These are phyloP conservation scores for Pochonia chlamydosporia DNA, from an alignment of 2,329 filamentous ascomycete species.

Conservation along the genomic window DNA sequence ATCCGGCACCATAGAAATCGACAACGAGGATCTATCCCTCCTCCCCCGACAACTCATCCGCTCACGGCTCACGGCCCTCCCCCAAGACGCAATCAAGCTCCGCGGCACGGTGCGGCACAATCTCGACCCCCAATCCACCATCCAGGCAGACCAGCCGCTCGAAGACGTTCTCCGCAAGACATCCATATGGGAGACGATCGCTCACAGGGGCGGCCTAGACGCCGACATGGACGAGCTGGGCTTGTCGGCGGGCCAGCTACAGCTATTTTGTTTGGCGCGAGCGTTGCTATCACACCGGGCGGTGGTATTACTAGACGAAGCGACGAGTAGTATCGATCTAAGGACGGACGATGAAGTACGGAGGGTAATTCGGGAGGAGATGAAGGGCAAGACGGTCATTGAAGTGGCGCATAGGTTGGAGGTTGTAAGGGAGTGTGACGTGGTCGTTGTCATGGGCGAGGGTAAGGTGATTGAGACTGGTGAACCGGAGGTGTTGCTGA, in stretches of 20 bases:
- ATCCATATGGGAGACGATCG: conserved; percentile 33
- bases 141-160: conserved; percentile 31
- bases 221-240: conserved; percentile 23
- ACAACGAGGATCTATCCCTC: conserved; percentile 33
- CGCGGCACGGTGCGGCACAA: conserved; percentile 41
- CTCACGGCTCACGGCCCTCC: conserved; percentile 35
- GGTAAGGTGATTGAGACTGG: conserved; percentile 21
- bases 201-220: conserved; percentile 30
- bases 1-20: conserved; percentile 32
- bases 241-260: conserved; percentile 38
- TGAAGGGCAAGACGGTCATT: conserved; percentile 19
- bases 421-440: conserved; percentile 19
- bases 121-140: conserved; percentile 32
- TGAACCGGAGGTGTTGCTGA: conserved; percentile 17
- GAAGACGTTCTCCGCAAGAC: conserved; percentile 37
- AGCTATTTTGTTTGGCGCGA: conserved; percentile 43
- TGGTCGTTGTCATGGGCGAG: conserved; percentile 22
- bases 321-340: conserved; percentile 25
- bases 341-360: conserved; percentile 21
- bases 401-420: conserved; percentile 25
- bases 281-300: conserved; percentile 28
- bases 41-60: conserved; percentile 38
- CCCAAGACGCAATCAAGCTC: conserved; percentile 43
- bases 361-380: conserved; percentile 12
- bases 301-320: conserved; percentile 27